Base-by-base conservation (phyloP, 2,329 filamentous ascomycete genomes). In the Ophiostoma ips region DNA sequence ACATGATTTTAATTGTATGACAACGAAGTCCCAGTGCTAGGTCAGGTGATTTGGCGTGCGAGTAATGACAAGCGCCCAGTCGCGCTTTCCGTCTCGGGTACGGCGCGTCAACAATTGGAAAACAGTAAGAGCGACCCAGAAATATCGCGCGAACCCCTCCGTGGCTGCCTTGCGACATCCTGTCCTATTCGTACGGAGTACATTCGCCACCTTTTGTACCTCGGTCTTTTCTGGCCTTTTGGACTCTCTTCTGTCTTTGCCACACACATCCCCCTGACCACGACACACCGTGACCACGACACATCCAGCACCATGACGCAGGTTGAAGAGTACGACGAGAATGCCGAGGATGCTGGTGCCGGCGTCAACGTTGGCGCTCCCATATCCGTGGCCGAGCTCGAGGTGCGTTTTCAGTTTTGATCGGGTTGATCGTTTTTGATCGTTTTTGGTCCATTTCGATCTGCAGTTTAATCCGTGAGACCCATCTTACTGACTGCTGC, bases 331-430 rank as follows among this genome's bases (percentile, higher is more conserved):
- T 78, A 79, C 35, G 85, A 94, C 56, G 81, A 83, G 54, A 75
- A 80, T 58, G 64, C 60, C 57, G 71, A 61, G 51, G 88, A 92
- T 51, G 87, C 94, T 53, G 75, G 18, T 59, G 76, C 80, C 54
- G 76, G 80, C 61, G 80, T 83, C 50, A 88, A 85, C 11, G 90
- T 90, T 52, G 92, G 92, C 56, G 92, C 92, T n/a, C 92, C 92
- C 3, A 95, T 89, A 50, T 88, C 90, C 44, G 75, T 98, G 28
- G 72, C 76, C 45, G 84, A 85, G 44, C 75, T 98, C 3, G 90
- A 96, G 76, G 90, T 94, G 73, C 57, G 73, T 55, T 18, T 15
- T 18, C n/a, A n/a, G n/a, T 47, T 7, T 28, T 16, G 13, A 21
- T 24, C 6, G 13, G n/a, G 8, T 28, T 28, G 24, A 28, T 28